Evolutionary conservation across 768 basidiomycete species (phyloP).

Genomic region (Phylloporus sp.): DNA sequence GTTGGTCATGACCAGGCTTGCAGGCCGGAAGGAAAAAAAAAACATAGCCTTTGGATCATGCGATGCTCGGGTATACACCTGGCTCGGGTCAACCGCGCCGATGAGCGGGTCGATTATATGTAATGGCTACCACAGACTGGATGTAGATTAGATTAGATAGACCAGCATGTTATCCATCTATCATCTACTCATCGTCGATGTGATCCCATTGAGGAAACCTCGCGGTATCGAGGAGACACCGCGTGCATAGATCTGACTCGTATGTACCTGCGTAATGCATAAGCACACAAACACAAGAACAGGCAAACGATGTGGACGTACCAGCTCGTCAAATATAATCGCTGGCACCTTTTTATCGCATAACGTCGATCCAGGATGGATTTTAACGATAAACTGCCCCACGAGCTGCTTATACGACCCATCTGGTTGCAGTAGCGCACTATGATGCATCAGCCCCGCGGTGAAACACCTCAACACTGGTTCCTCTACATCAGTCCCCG

Average conservation of each 20-base stretch:
- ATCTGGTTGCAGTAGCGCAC: slow-evolving; percentile 80
- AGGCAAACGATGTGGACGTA: slow-evolving; percentile 35
- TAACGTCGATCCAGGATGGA: slow-evolving; percentile 85
- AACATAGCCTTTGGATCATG: background rate
- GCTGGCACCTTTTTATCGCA: slow-evolving; percentile 78
- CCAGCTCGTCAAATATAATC: slow-evolving; percentile 92
- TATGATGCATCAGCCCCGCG: slow-evolving; percentile 75
- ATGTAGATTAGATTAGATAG: slow-evolving; percentile 13
- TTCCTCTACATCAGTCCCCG: slow-evolving; percentile 63
- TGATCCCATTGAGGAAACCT: slow-evolving; percentile 35
- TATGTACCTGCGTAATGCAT: slow-evolving; percentile 55
- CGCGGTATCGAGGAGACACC: slow-evolving; percentile 84
- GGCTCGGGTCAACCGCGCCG: background rate
- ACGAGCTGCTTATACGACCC: slow-evolving; percentile 82
- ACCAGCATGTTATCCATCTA: slow-evolving; percentile 4
- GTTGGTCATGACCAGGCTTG: background rate
- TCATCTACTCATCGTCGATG: slow-evolving; percentile 20
- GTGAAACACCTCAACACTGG: slow-evolving; percentile 69
- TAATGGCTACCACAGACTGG: background rate
- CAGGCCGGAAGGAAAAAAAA: background rate
- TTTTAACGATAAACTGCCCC: slow-evolving; percentile 77
- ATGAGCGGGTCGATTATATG: background rate
- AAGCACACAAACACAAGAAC: background rate
- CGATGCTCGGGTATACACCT: background rate
- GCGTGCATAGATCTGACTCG: slow-evolving; percentile 83